Evolutionary conservation across 2,329 filamentous ascomycete species (phyloP), one percentile per base, ranked within the genome.

Genomic region (Zymoseptoria pseudotritici): DNA sequence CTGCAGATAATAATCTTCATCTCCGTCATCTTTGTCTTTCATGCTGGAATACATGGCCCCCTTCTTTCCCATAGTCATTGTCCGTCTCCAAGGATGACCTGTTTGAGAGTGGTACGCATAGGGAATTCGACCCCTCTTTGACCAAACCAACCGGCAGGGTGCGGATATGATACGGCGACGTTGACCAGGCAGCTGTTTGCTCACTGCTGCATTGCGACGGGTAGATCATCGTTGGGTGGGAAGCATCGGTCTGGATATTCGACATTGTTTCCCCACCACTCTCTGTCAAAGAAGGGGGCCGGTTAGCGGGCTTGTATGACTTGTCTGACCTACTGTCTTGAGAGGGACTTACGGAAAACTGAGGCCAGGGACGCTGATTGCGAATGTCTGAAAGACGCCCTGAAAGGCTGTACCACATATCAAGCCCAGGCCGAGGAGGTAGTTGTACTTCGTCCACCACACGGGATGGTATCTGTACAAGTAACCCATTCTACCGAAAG

Each of bases 371-470:
- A 42, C 36, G 36, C 11, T 13, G 36, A 42, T 42, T 11, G 36
- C 36, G 36, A 42, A 42, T 17, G 36, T 42, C 36, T 42, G 36
- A 10, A 42, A 13, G 36, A 42, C 36, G 10, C 36, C 36, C 36
- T 42, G 36, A 17, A 42, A 4, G 1, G 36, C 36, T 6, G 60
- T 60, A n/a, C 60, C 60, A 21, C 60, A 61, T 20, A 56, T 50
- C 52, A 56, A 20, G 26, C 60, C 60, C 22, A 60, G 53, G 13
- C 51, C 55, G 2, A 60, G 21, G n/a, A 64, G 53, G 42, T 64
- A 64, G 51, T 64, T 55, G 31, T 64, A 64, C 42, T 64, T 64
- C 17, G 58, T 54, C 58, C 57, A 64, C 60, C 58, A 63, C 9
- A 51, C 60, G 6, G 62, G 60, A 19, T 55, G 60, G 19, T 58